Evolutionary conservation across 768 basidiomycete species (phyloP).

Genomic region (Tulasnella calospora): DNA sequence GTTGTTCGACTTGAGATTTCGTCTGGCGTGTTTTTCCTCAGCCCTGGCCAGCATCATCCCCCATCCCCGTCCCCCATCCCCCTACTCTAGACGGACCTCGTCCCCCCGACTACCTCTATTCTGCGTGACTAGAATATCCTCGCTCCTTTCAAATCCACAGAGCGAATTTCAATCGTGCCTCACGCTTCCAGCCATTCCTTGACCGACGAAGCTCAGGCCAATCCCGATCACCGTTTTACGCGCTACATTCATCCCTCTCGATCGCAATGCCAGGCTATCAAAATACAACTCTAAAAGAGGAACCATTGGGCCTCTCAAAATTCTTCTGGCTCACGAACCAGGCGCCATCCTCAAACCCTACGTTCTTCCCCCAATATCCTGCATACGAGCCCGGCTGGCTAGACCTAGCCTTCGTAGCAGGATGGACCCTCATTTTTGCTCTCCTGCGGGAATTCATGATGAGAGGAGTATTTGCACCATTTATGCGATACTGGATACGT

Average conservation of each 20-base stretch:
- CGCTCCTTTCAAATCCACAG: background rate
- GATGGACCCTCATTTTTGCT: constrained; percentile 85
- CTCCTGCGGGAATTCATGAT: constrained; percentile 73
- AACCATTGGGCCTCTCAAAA: background rate
- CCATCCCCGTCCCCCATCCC: background rate
- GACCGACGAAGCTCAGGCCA: constrained; percentile 10
- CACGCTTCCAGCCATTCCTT: background rate
- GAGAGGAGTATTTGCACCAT: constrained; percentile 68
- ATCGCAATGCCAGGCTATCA: background rate
- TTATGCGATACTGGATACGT: constrained; percentile 71
- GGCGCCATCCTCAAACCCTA: background rate
- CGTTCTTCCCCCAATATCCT: constrained; percentile 23
- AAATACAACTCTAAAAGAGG: background rate
- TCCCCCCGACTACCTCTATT: constrained; percentile 3
- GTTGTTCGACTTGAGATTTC: constrained; percentile 12
- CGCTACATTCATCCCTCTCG: constrained; percentile 9
- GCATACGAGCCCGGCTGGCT: constrained; percentile 11
- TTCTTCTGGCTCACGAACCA: constrained; percentile 8
- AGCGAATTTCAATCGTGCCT: background rate
- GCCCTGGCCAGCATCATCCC: background rate
- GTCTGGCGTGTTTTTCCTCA: constrained; percentile 10
- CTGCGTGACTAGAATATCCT: background rate
- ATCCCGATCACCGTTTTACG: background rate
- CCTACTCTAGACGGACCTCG: constrained; percentile 8
- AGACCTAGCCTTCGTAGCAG: constrained; percentile 74